phyloP scores from a whole-genome alignment of 441 rosid genomes.

The Omphalea diandra region DNA sequence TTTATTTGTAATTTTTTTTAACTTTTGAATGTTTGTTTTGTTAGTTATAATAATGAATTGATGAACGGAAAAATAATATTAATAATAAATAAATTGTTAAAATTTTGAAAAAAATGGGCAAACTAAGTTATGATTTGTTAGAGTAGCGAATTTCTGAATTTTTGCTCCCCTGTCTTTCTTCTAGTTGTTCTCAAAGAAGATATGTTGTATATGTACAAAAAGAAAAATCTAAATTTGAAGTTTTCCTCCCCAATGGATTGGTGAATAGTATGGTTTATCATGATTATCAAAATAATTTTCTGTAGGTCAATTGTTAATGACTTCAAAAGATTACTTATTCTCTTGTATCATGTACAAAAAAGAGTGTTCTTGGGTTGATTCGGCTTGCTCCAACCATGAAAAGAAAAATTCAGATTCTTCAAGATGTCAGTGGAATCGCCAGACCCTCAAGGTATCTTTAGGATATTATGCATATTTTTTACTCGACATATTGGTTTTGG shows the following conservation, averaged over 20 bases:
- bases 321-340: background rate
- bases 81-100: no score
- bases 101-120: background rate
- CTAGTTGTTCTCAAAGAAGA: background rate
- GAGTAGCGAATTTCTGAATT: background rate
- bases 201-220: background rate
- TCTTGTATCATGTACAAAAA: slow-evolving; percentile 10
- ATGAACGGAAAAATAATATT: background rate
- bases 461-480: background rate
- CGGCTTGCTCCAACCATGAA: slow-evolving; percentile 67
- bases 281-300: background rate
- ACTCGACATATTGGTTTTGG: background rate
- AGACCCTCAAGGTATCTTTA: slow-evolving; percentile 73
- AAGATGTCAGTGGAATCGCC: slow-evolving; percentile 58
- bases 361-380: slow-evolving; percentile 56
- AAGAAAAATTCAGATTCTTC: slow-evolving; percentile 61
- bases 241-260: background rate
- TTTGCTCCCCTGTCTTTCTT: background rate
- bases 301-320: no score
- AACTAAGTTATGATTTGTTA: background rate
- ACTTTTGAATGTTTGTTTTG: background rate
- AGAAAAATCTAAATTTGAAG: background rate
- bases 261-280: background rate
- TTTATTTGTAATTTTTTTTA: background rate
- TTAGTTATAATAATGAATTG: background rate